phyloP scores from a whole-genome alignment of 441 rosid species.

The Bruguiera hainesii region DNA sequence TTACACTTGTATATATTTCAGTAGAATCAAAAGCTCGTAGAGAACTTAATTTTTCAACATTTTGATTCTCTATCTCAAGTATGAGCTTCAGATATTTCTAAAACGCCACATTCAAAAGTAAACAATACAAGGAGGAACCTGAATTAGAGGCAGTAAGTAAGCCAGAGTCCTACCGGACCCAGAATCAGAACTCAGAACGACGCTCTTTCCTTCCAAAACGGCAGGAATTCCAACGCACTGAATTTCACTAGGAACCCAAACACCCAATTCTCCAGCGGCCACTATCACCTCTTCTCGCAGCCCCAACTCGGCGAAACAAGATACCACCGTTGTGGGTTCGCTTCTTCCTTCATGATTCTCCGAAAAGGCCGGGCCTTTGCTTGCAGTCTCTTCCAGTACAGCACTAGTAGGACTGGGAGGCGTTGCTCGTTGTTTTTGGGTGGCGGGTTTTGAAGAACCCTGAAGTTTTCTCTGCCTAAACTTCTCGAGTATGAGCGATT shows the following conservation, averaged over 20 bases:
- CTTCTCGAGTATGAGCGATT: conserved; percentile 35
- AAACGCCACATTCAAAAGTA: conserved; percentile 56
- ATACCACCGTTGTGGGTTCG: conserved; percentile 25
- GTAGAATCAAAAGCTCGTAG: too few species aligned
- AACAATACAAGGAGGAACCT: conserved; percentile 79
- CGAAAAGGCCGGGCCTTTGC: not conserved
- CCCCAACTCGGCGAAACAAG: conserved; percentile 70
- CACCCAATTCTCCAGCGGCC: conserved; percentile 65
- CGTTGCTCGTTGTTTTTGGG: conserved; percentile 6
- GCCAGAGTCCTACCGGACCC: conserved; percentile 96
- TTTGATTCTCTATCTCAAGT: too few species aligned
- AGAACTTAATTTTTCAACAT: too few species aligned
- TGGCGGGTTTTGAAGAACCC: conserved; percentile 19
- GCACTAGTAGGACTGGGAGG: conserved; percentile 4
- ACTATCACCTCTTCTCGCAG: conserved; percentile 76
- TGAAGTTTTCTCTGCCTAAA: conserved; percentile 37
- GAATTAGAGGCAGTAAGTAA: conserved; percentile 87
- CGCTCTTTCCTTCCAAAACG: conserved; percentile 68
- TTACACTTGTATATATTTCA: too few species aligned
- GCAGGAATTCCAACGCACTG: conserved; percentile 92
- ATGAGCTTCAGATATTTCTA: conserved; percentile 16
- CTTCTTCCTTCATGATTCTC: conserved; percentile 7
- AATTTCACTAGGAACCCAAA: conserved; percentile 89
- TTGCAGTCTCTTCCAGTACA: not conserved
- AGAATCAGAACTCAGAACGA: conserved; percentile 90